A percentile compares a stretch with the other conserved stretches of the same genome.
Conservation (phyloP, 2,329 filamentous ascomycete genomes). For the Cytospora mali region DNA sequence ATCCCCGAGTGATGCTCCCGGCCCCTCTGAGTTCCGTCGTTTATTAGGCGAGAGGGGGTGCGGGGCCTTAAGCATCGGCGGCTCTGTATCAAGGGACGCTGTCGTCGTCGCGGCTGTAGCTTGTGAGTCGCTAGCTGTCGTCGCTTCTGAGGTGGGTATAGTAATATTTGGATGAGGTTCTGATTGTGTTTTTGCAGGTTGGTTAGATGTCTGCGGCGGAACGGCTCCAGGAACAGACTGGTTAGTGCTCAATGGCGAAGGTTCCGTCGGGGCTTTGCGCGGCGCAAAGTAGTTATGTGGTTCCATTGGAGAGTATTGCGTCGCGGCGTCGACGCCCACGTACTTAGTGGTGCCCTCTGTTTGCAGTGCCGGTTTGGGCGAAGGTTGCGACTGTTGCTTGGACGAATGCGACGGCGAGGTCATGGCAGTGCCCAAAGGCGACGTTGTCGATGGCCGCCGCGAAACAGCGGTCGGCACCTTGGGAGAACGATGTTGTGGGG, state of each 20-base stretch:
- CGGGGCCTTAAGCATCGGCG: conserved; percentile 33
- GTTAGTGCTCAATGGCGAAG: conserved; percentile 12
- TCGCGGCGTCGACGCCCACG: conserved; percentile 51
- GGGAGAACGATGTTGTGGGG: conserved; percentile 46
- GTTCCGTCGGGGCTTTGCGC: conserved; percentile 8
- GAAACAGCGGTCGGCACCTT: conserved; percentile 46
- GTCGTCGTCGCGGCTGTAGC: conserved; percentile 25
- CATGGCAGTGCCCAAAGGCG: conserved; percentile 36
- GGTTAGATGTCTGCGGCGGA: conserved; percentile 15
- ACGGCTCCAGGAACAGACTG: conserved; percentile 8
- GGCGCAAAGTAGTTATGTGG: conserved; percentile 43
- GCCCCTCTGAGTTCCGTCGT: conserved; percentile 48
- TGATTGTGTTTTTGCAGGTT: conserved; percentile 5
- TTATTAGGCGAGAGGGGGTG: conserved; percentile 42
- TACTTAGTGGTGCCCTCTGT: conserved; percentile 42
- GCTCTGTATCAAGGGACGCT: conserved; percentile 31
- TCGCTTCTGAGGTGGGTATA: conserved; percentile 13
- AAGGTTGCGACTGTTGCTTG: conserved; percentile 30
- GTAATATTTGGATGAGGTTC: not conserved
- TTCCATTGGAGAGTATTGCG: conserved; percentile 54
- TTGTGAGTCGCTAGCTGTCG: conserved; percentile 15
- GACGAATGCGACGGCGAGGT: conserved; percentile 34
- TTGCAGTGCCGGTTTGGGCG: conserved; percentile 33
- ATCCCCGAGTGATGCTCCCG: conserved; percentile 31
- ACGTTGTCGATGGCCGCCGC: conserved; percentile 45